phyloP scores from a whole-genome alignment of 148 eudicot species.

The Rhododendron kiyosumense region DNA sequence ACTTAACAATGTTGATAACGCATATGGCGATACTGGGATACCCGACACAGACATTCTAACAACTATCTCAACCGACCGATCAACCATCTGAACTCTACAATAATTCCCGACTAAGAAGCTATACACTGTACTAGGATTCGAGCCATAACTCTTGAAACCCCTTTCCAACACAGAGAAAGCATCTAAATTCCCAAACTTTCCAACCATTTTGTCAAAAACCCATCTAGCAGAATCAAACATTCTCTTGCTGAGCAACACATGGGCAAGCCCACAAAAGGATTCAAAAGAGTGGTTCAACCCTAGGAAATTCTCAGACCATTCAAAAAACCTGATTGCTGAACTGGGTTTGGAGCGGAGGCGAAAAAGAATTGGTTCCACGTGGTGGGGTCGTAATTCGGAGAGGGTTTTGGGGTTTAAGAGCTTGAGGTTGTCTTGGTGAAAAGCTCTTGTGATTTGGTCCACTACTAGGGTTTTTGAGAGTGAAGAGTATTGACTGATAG shows the following conservation, averaged over 20 bases:
- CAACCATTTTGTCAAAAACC: constrained; percentile 44
- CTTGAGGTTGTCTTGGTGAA: constrained; percentile 25
- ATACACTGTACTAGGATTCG: constrained; percentile 46
- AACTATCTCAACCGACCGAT: constrained; percentile 40
- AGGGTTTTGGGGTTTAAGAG: constrained; percentile 21
- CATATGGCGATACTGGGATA: constrained; percentile 42
- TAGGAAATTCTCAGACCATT: constrained; percentile 40
- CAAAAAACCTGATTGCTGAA: constrained; percentile 46
- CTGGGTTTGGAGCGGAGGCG: constrained; percentile 48
- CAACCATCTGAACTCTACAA: constrained; percentile 40
- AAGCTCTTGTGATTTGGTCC: constrained; percentile 31
- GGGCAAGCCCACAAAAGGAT: constrained; percentile 27
- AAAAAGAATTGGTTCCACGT: constrained; percentile 34
- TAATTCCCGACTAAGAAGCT: constrained; percentile 52
- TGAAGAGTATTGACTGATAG: constrained; percentile 13
- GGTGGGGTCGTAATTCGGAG: constrained; percentile 17
- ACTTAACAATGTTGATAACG: constrained; percentile 34
- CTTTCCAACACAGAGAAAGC: constrained; percentile 27
- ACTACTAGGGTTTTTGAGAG: constrained; percentile 19
- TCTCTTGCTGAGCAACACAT: constrained; percentile 35
- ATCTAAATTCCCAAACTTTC: constrained; percentile 25
- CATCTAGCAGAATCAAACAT: constrained; percentile 44
- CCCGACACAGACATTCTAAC: constrained; percentile 35
- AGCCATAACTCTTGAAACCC: constrained; percentile 31
- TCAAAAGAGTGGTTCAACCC: constrained; percentile 30